Base-by-base conservation (phyloP, 1,284 basidiomycete species). In the Trichosporon sp. region DNA sequence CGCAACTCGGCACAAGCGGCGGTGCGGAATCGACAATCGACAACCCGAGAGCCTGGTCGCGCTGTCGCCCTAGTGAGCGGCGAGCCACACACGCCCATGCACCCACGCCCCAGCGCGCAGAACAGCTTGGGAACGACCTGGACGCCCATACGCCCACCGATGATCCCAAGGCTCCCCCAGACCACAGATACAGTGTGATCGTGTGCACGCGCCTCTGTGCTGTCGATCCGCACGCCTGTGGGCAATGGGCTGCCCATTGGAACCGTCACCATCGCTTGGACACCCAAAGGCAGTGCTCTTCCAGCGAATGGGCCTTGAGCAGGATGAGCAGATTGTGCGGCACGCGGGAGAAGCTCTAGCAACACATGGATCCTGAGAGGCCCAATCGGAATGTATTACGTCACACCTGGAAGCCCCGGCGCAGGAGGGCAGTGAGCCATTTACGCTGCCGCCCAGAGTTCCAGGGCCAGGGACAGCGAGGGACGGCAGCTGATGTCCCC, bases 311-410 rank as follows among this genome's bases (percentile, higher is more conserved):
- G 32, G 31, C 6, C 31, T 8, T 14, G 26, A 3, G 11, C 19
- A 16, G 31, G 16, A 10, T 63, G 59, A 63, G 59, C 59, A 19
- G 16, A 35, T 37, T 63, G 59, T 35, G 59, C 59, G 59, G 59
- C 7, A 4, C 16, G 59, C 35, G 26, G 26, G 26, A 26, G 26
- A 26, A 26, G 26, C 26, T 26, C 26, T 8, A 6, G 4, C 56
- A 12, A 5, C 26, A 32, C 26, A n/a, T n/a, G 48, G 31, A 6
- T 3, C 4, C 21, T 26, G 21, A 56, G 26, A 40, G 19, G 54
- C 31, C 26, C 4, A 14, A 31, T 14, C 32, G 59, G 59, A 63
- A 63, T 63, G 32, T 31, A 63, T 63, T 63, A 63, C 59, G 59
- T 63, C 59, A 63, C 31, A 37, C 12, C 59, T 7, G 35, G 26